Evolutionary conservation across 1,284 basidiomycete genomes (phyloP).

Genomic region (Bondarzewia mesenterica): DNA sequence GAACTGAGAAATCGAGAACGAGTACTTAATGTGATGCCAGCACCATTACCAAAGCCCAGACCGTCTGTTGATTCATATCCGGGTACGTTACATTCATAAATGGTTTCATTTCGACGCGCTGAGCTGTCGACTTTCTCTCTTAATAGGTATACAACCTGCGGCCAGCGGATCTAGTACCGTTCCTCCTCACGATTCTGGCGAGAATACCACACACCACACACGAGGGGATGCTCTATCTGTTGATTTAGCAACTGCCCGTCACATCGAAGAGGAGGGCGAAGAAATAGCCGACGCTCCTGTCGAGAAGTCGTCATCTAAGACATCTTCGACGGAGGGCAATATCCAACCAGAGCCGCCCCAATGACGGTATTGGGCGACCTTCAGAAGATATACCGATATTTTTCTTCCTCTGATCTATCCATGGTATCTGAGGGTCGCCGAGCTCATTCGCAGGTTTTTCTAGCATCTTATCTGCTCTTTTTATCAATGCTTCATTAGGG

Average conservation of each 20-base stretch:
- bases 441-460: slow-evolving; percentile 36
- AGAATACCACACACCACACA: no score
- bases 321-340: slow-evolving; percentile 1
- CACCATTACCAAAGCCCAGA: no score
- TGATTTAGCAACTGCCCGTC: no score
- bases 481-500: slow-evolving; percentile 11
- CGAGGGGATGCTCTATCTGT: no score
- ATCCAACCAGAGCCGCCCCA: slow-evolving; percentile 12
- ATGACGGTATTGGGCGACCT: slow-evolving; percentile 56
- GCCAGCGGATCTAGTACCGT: no score
- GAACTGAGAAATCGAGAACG: not conserved
- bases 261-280: no score
- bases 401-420: slow-evolving; percentile 29
- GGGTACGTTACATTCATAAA: no score
- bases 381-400: slow-evolving; percentile 36
- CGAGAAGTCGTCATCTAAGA: not conserved
- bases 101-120: no score
- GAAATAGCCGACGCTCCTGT: not conserved
- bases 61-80: no score
- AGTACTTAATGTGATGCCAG: not conserved
- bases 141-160: no score
- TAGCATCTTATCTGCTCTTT: slow-evolving; percentile 16
- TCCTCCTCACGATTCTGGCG: no score
- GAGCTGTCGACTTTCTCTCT: no score
- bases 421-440: slow-evolving; percentile 50